Evolutionary conservation across 2,329 filamentous ascomycete genomes (phyloP), one percentile per base, ranked within the genome.

Genomic region (Phialemoniopsis sp.): DNA sequence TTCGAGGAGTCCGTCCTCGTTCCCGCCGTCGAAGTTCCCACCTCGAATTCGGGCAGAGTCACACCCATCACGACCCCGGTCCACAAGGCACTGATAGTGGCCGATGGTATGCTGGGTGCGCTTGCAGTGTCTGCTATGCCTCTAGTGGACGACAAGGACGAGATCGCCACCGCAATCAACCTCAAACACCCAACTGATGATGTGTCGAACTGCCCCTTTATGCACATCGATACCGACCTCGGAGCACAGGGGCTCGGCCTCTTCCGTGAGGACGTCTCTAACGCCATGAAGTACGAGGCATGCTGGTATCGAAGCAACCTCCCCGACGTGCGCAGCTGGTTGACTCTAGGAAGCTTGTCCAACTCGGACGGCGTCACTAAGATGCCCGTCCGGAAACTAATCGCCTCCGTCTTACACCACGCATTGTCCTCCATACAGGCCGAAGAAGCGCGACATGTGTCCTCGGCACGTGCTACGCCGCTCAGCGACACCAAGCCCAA

Each of bases 51-150:
- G 13, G 81, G 82, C 8, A 72, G 80, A 44, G 74, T 80, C 41
- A 80, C 81, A 12, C 75, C 81, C 13, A 72, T 93, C 32, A 79
- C 81, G 7, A 89, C 88, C 33, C 90, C 91, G 0, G 89, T 96
- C 2, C 91, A 97, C 56, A 87, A 83, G 55, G 80, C 84, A 1
- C 63, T 96, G 13, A 52, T 96, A 9, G 75, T 95, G 8, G 82
- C 80, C 0, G 75, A 87, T 36, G 89, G 88, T 0, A 64, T 95
- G 3, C 66, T 77, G 38, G 88, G 85, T 8, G 78, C 85, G 1
- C 70, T 82, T 5, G 67, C 73, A 2, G 49, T 78, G 7, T 58
- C 73, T 6, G 54, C 66, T 8, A 54, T 76, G 34, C 62, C 68
- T 14, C 44, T 67, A 29, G 35, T 63, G 2, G 56, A 63, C 43